A percentile compares a stretch with the other conserved stretches of the same genome.
These are phyloP conservation scores for Lepiota venenata DNA, from an alignment of 768 basidiomycete genomes.

Conservation along the genomic window DNA sequence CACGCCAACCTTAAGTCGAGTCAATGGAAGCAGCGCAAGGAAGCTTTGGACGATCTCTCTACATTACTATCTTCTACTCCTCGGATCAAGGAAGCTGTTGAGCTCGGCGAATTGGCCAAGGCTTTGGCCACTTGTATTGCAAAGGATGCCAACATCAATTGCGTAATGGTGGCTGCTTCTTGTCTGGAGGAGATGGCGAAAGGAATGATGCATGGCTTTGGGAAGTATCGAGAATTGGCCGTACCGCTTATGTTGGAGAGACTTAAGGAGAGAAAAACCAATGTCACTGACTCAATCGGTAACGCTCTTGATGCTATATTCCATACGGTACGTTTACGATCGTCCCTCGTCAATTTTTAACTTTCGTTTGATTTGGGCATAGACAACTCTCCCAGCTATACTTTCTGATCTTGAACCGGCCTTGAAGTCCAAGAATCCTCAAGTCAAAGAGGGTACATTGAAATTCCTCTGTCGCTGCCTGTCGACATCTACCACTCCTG, in stretches of 20 bases:
- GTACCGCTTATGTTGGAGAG: constrained; percentile 82
- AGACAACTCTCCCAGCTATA: constrained; percentile 81
- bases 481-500: constrained; percentile 61
- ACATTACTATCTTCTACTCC: constrained; percentile 65
- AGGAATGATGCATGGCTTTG: constrained; percentile 74
- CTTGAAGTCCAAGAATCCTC: constrained; percentile 89
- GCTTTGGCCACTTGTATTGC: constrained; percentile 80
- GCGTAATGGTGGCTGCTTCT: constrained; percentile 84
- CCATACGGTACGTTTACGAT: constrained; percentile 55
- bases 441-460: constrained; percentile 90
- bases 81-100: constrained; percentile 76
- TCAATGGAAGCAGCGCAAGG: constrained; percentile 98
- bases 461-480: constrained; percentile 85
- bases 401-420: constrained; percentile 77
- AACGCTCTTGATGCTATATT: constrained; percentile 88
- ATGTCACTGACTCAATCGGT: constrained; percentile 87
- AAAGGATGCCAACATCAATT: constrained; percentile 91
- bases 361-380: constrained; percentile 14
- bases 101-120: constrained; percentile 72
- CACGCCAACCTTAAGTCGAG: constrained; percentile 77
- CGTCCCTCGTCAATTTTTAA: constrained; percentile 4
- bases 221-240: constrained; percentile 65
- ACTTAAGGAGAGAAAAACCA: constrained; percentile 91
- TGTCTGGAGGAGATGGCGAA: constrained; percentile 85
- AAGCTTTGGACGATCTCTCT: constrained; percentile 81